Conservation (phyloP, 805 yeast genomes). For the Candida sakaeoensis region DNA sequence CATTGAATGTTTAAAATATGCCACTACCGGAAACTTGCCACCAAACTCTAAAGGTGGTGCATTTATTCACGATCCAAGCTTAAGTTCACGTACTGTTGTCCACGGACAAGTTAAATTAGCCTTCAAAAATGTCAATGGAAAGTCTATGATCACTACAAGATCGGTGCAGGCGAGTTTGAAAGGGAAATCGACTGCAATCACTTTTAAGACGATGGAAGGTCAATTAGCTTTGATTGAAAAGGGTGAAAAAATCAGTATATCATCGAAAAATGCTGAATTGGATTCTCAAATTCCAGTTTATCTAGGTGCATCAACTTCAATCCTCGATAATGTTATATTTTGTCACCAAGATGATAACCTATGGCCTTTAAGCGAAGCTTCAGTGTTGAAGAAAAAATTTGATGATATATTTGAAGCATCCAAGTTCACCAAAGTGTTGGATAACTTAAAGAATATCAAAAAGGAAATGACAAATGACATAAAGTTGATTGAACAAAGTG, state of each 20-base stretch:
- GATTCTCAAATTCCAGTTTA: conserved; percentile 77
- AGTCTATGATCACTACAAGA: conserved; percentile 81
- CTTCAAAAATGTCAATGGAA: conserved; percentile 67
- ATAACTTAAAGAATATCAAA: conserved; percentile 66
- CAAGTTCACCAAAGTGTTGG: conserved; percentile 87
- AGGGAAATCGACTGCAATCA: conserved; percentile 25
- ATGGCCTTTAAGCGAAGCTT: conserved; percentile 95
- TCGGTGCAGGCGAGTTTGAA: conserved; percentile 72
- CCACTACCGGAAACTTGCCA: conserved; percentile 93
- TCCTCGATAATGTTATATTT: conserved; percentile 87
- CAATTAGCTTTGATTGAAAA: conserved; percentile 64
- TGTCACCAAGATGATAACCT: conserved; percentile 96
- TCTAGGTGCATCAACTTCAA: conserved; percentile 84
- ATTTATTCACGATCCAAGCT: conserved; percentile 87
- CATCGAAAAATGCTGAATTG: conserved; percentile 79
- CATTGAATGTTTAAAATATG: conserved; percentile 89
- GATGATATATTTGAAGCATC: conserved; percentile 97
- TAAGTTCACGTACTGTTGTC: conserved; percentile 71
- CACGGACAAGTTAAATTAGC: conserved; percentile 89
- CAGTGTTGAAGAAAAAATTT: conserved; percentile 81
- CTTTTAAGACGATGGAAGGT: conserved; percentile 90
- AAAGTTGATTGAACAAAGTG: conserved; percentile 72
- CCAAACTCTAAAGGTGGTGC: conserved; percentile 97
- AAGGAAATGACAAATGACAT: conserved; percentile 78
- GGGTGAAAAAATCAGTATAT: conserved; percentile 70